Conservation (phyloP, 805 yeast species). For the Barnettozyma vustinii region DNA sequence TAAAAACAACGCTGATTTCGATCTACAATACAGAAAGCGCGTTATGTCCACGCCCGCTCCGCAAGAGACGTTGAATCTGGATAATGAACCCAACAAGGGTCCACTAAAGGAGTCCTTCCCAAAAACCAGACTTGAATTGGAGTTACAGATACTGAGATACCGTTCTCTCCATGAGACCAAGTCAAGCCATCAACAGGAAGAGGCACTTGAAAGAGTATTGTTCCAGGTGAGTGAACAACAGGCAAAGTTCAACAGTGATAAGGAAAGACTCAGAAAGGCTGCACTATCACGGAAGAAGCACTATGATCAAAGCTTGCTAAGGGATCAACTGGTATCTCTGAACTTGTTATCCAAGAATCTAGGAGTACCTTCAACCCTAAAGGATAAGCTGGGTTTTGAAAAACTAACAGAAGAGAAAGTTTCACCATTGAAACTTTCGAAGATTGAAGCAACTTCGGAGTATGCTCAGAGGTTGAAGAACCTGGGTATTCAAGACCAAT, state of each 20-base stretch:
- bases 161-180: slow-evolving; percentile 13
- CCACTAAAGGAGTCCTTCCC: slow-evolving; percentile 6
- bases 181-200: slow-evolving; percentile 29
- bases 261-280: slow-evolving; percentile 25
- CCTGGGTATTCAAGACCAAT: slow-evolving; percentile 28
- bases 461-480: slow-evolving; percentile 26
- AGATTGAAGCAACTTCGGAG: slow-evolving; percentile 26
- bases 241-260: slow-evolving; percentile 28
- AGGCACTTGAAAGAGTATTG: slow-evolving; percentile 39
- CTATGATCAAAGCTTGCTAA: slow-evolving; percentile 43
- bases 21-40: background rate
- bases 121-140: slow-evolving; percentile 13
- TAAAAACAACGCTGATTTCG: background rate
- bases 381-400: slow-evolving; percentile 30
- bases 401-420: background rate
- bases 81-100: background rate
- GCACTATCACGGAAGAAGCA: slow-evolving; percentile 16
- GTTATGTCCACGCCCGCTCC: background rate
- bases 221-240: slow-evolving; percentile 37
- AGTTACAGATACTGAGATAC: slow-evolving; percentile 16
- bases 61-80: background rate
- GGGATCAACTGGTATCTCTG: slow-evolving; percentile 56
- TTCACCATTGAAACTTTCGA: slow-evolving; percentile 5
- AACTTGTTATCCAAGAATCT: slow-evolving; percentile 61
- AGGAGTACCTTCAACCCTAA: slow-evolving; percentile 53